These are phyloP conservation scores for Pseudogymnoascus sp. DNA, from an alignment of 2,329 filamentous ascomycete species.

Conservation along the genomic window DNA sequence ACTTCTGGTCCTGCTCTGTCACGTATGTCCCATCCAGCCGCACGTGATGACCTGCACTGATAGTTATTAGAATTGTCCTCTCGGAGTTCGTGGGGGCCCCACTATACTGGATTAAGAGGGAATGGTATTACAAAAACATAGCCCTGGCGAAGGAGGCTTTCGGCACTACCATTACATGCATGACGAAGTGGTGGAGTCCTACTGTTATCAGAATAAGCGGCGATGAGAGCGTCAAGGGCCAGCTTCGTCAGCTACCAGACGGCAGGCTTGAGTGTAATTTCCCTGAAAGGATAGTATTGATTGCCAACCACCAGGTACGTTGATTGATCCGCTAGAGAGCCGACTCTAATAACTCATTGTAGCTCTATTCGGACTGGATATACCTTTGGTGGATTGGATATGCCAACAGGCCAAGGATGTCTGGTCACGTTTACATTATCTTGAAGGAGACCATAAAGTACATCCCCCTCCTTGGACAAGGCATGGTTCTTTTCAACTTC, in stretches of 20 bases:
- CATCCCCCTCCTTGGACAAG: slow-evolving; percentile 70
- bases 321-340: slow-evolving; percentile 3
- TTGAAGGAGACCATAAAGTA: slow-evolving; percentile 79
- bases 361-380: slow-evolving; percentile 84
- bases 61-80: slow-evolving; percentile 46
- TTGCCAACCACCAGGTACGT: slow-evolving; percentile 73
- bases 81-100: slow-evolving; percentile 71
- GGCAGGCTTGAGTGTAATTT: slow-evolving; percentile 72
- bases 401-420: slow-evolving; percentile 63
- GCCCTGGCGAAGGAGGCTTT: slow-evolving; percentile 79
- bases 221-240: slow-evolving; percentile 67
- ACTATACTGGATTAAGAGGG: slow-evolving; percentile 65
- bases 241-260: slow-evolving; percentile 61
- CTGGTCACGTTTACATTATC: slow-evolving; percentile 84
- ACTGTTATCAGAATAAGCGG: slow-evolving; percentile 76
- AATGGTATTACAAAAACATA: slow-evolving; percentile 80
- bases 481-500: slow-evolving; percentile 81
- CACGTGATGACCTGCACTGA: slow-evolving; percentile 6
- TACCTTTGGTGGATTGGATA: slow-evolving; percentile 95
- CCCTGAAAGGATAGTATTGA: slow-evolving; percentile 70
- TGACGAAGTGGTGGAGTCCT: slow-evolving; percentile 83
- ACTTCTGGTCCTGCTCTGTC: slow-evolving; percentile 22
- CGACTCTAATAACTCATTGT: slow-evolving; percentile 15
- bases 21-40: slow-evolving; percentile 20
- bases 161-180: slow-evolving; percentile 65